A percentile compares a stretch with the other conserved stretches of the same genome.
Conservation (phyloP, 805 yeast species). For the Suhomyces kilbournensis region DNA sequence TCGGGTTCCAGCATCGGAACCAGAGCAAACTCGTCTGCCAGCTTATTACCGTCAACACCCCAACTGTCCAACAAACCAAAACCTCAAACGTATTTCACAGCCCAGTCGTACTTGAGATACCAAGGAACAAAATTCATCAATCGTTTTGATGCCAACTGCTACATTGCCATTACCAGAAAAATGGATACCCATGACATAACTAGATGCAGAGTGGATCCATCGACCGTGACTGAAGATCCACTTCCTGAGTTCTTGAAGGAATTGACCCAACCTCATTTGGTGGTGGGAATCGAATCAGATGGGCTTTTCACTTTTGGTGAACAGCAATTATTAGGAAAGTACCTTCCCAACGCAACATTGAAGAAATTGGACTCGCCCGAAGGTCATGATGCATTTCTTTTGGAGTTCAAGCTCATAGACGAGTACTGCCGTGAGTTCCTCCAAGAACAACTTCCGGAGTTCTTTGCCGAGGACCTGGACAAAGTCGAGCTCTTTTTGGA, state of each 20-base stretch:
- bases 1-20: conserved; percentile 7
- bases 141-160: conserved; percentile 95
- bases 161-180: conserved; percentile 89
- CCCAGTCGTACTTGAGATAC: conserved; percentile 90
- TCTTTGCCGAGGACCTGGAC: conserved; percentile 41
- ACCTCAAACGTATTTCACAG: conserved; percentile 76
- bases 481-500: conserved; percentile 44
- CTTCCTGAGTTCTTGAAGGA: conserved; percentile 53
- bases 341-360: conserved; percentile 66
- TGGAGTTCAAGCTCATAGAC: conserved; percentile 85
- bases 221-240: conserved; percentile 30
- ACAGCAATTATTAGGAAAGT: conserved; percentile 77
- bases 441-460: conserved; percentile 51
- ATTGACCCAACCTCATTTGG: conserved; percentile 70
- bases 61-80: conserved; percentile 3
- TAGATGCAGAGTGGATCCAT: conserved; percentile 57
- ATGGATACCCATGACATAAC: conserved; percentile 93
- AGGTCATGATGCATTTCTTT: conserved; percentile 94
- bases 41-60: conserved; percentile 3
- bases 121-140: conserved; percentile 89
- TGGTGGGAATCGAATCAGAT: conserved; percentile 88
- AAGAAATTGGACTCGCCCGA: conserved; percentile 84
- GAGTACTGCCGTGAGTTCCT: conserved; percentile 67
- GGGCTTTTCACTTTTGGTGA: conserved; percentile 91
- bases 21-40: conserved; percentile 13